Evolutionary conservation across 2,329 filamentous ascomycete species (phyloP).

Genomic region (Bipolaris oryzae): DNA sequence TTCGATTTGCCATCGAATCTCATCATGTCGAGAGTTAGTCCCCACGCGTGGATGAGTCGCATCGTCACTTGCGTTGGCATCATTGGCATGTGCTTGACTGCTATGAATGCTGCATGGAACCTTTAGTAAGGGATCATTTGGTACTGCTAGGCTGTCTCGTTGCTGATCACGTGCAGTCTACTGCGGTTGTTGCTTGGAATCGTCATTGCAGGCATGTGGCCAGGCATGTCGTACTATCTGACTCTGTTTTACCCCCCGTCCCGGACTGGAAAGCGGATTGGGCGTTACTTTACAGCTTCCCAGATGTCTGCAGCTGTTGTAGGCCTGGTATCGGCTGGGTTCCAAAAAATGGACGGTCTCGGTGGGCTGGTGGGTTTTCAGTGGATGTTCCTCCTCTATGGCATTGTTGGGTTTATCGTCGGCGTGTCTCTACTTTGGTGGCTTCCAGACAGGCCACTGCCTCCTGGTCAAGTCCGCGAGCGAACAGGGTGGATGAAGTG

Average conservation of each 20-base stretch:
- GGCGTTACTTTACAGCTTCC: slow-evolving; percentile 85
- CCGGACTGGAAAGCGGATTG: slow-evolving; percentile 84
- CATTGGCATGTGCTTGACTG: slow-evolving; percentile 82
- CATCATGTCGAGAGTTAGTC: slow-evolving; percentile 83
- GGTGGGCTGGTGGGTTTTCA: slow-evolving; percentile 80
- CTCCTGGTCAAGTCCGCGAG: slow-evolving; percentile 68
- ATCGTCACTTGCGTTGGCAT: slow-evolving; percentile 88
- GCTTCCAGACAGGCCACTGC: slow-evolving; percentile 81
- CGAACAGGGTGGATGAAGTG: slow-evolving; percentile 64
- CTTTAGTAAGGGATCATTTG: slow-evolving; percentile 66
- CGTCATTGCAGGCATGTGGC: slow-evolving; percentile 93
- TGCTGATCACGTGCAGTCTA: slow-evolving; percentile 53
- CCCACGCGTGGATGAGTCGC: slow-evolving; percentile 88
- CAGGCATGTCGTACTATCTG: slow-evolving; percentile 90
- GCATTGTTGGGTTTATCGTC: slow-evolving; percentile 73
- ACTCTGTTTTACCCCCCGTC: slow-evolving; percentile 91
- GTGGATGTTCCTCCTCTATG: slow-evolving; percentile 93
- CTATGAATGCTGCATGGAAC: slow-evolving; percentile 82
- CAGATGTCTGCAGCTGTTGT: slow-evolving; percentile 90
- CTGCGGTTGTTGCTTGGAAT: slow-evolving; percentile 83
- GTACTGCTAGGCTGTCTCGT: neutral
- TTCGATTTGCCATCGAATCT: slow-evolving; percentile 90
- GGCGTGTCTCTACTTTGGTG: slow-evolving; percentile 83
- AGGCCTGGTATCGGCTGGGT: slow-evolving; percentile 86
- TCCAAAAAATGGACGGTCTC: slow-evolving; percentile 85